A percentile compares a stretch with the other conserved stretches of the same genome.
phyloP scores from a whole-genome alignment of 192 early-diverging fungal species.

The Mortierella hygrophila region DNA sequence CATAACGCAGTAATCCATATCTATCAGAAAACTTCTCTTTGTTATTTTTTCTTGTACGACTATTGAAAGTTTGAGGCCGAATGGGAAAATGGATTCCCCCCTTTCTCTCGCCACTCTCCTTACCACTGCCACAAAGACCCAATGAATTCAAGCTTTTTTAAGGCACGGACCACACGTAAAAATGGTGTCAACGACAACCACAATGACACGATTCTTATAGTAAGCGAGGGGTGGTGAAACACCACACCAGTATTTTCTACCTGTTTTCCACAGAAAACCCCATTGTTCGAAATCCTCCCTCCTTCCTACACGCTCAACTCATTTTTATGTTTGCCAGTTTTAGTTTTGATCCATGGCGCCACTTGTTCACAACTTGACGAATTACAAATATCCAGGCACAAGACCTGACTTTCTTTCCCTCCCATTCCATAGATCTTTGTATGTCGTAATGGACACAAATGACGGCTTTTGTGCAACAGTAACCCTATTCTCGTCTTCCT shows the following conservation, averaged over 20 bases:
- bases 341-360: neutral
- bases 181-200: constrained; percentile 11
- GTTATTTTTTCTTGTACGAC: neutral
- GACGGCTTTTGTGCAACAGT: neutral
- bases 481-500: neutral
- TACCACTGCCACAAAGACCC: neutral
- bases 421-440: neutral
- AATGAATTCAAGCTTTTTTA: neutral
- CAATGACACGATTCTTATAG: neutral
- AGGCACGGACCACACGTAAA: constrained; percentile 7
- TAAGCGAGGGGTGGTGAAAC: neutral
- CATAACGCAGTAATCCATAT: neutral
- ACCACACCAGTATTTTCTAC: neutral
- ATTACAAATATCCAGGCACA: neutral
- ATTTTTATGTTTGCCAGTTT: neutral
- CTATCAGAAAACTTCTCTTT: neutral
- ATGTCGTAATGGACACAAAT: neutral
- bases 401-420: neutral
- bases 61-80: neutral
- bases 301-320: neutral
- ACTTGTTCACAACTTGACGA: neutral
- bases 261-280: neutral
- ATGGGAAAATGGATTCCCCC: neutral
- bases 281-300: neutral
- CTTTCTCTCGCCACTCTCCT: neutral